Conservation (phyloP, 305 asterid species). For the Fraxinus albicans region DNA sequence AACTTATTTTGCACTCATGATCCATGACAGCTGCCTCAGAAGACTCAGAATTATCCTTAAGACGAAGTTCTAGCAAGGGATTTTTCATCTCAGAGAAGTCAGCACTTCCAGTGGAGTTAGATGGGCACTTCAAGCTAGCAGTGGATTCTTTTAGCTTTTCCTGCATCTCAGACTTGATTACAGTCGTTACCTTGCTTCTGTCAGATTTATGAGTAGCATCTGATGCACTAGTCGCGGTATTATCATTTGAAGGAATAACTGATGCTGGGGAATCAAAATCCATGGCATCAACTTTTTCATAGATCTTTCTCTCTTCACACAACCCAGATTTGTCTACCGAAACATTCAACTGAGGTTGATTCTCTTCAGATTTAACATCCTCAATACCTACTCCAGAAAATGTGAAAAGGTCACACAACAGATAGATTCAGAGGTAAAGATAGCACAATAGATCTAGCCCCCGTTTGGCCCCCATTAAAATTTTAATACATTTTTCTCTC, state of each 20-base stretch:
- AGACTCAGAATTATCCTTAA: constrained; percentile 16
- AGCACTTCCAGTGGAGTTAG: background rate
- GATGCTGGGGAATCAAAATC: constrained; percentile 7
- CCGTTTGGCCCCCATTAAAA: background rate
- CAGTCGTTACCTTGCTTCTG: constrained; percentile 20
- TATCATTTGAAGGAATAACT: constrained; percentile 21
- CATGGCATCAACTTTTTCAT: background rate
- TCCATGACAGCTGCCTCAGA: background rate
- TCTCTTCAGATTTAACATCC: constrained; percentile 29
- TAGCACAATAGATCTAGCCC: background rate
- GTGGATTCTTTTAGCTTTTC: constrained; percentile 29
- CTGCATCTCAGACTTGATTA: constrained; percentile 26
- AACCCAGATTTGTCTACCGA: constrained; percentile 35
- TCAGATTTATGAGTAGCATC: constrained; percentile 30
- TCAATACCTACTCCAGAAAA: constrained; percentile 35
- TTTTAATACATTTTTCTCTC: background rate
- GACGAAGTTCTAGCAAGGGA: constrained; percentile 16
- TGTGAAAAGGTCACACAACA: constrained; percentile 12
- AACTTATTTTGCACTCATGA: constrained; percentile 15
- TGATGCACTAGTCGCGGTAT: constrained; percentile 25
- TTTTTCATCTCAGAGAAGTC: constrained; percentile 7
- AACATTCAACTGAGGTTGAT: constrained; percentile 33
- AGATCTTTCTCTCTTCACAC: constrained; percentile 18
- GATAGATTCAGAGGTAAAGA: constrained; percentile 20
- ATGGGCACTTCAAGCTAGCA: constrained; percentile 18